Evolutionary conservation across 2,329 filamentous ascomycete genomes (phyloP), one percentile per base, ranked within the genome.

Genomic region (Purpureocillium takamizusanense): DNA sequence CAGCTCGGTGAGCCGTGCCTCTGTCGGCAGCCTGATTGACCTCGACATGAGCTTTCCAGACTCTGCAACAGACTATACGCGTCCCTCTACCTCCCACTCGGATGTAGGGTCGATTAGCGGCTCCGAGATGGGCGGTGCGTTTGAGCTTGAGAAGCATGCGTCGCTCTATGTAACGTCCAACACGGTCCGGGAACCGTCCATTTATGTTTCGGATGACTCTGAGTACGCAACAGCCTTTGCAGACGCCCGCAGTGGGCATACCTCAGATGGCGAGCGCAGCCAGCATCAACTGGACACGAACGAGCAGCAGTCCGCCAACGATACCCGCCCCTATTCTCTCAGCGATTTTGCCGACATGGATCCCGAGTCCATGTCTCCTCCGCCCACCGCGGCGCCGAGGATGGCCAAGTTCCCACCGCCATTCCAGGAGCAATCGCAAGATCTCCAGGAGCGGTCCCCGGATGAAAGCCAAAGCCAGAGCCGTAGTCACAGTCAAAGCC

Each of bases 101-200:
- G 74, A 78, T 42, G 70, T 66, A 11, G 69, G 55, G 2, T 77
- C 73, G 1, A 61, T 78, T 10, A 65, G 67, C 7, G 76, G 75
- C 36, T 76, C 75, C 1, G 72, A 78, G 40, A 54, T 72, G 25
- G 69, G 72, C 18, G 63, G 67, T 11, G 67, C 63, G 2, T 81
- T 81, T 41, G 74, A 80, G 39, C 63, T 81, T 4, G 78, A 82
- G 52, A 69, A 72, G n/a, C 76, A 80, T 46, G 63, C 74, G 2
- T 78, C 75, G 1, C 57, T 78, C 2, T 76, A 77, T 44, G 61
- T 60, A 11, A 51, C 56, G 47, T 55, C 63, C 4, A 50, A 57
- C 4, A 54, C 58, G 1, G 63, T 60, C 36, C 63, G 74, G 28
- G 73, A 77, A 45, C 73, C 74, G 1, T 76, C 72, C 4, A 76